A percentile compares a stretch with the other conserved stretches of the same genome.
Conservation (phyloP, 2,329 filamentous ascomycete genomes). For the Rasamsonia emersonii region DNA sequence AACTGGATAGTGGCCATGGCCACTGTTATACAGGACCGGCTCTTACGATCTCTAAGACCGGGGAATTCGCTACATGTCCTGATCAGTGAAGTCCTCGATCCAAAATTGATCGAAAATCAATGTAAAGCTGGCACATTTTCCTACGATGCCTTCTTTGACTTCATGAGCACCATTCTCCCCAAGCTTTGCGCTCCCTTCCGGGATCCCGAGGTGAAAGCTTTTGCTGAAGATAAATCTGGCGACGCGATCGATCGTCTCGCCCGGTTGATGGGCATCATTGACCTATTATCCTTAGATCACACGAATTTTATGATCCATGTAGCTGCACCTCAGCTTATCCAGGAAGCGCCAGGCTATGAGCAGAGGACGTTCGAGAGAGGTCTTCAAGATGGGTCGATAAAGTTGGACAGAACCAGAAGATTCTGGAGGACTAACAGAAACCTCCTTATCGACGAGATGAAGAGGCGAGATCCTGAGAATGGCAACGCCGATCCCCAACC, state of each 20-base stretch:
- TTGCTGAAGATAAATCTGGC: conserved; percentile 43
- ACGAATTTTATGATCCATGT: conserved; percentile 57
- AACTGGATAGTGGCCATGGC: conserved; percentile 58
- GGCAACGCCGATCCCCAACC: conserved; percentile 27
- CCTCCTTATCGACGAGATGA: conserved; percentile 41
- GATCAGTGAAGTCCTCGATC: conserved; percentile 54
- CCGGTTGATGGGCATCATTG: conserved; percentile 54
- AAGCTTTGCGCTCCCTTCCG: conserved; percentile 59
- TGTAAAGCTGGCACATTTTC: conserved; percentile 54
- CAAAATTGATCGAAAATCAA: conserved; percentile 49
- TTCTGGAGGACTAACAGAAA: conserved; percentile 44
- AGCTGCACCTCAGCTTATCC: conserved; percentile 51
- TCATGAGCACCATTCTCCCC: conserved; percentile 54
- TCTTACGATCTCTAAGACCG: conserved; percentile 50
- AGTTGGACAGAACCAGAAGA: conserved; percentile 44
- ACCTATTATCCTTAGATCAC: conserved; percentile 55
- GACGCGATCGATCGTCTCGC: conserved; percentile 57
- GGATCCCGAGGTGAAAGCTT: conserved; percentile 49
- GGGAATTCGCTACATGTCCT: conserved; percentile 54
- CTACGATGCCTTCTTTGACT: conserved; percentile 55
- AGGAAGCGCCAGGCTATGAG: conserved; percentile 55
- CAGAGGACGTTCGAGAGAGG: conserved; percentile 50
- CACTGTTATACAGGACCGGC: conserved; percentile 54
- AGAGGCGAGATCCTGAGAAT: conserved; percentile 36
- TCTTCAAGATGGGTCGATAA: conserved; percentile 42